These are phyloP conservation scores for Sarocladium kiliense DNA, from an alignment of 2,329 filamentous ascomycete species.

Conservation along the genomic window DNA sequence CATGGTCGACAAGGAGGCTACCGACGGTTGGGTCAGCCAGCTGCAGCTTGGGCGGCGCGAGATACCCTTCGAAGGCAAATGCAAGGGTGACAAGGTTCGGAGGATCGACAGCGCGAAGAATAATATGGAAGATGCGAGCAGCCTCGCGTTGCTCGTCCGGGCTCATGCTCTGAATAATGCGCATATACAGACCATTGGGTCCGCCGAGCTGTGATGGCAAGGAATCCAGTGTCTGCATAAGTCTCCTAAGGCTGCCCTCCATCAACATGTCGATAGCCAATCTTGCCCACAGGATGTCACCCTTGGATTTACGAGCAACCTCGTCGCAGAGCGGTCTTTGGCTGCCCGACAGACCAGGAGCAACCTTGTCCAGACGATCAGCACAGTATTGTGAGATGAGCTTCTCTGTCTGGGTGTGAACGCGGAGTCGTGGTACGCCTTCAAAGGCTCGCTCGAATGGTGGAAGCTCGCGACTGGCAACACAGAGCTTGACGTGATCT, in stretches of 20 bases:
- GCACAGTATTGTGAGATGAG: conserved; percentile 6
- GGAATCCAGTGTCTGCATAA: neutral
- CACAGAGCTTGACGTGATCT: conserved; percentile 6
- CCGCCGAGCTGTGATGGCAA: conserved; percentile 3
- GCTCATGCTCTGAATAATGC: conserved; percentile 8
- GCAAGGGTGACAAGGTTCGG: conserved; percentile 6
- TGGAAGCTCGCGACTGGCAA: conserved; percentile 6
- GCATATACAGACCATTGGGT: conserved; percentile 2
- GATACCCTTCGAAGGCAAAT: conserved; percentile 7
- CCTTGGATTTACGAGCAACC: conserved; percentile 5
- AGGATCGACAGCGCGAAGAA: neutral
- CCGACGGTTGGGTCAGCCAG: conserved; percentile 1
- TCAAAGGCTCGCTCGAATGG: conserved; percentile 6
- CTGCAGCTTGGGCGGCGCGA: conserved; percentile 5
- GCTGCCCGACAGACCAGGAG: conserved; percentile 2
- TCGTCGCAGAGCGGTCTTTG: conserved; percentile 4
- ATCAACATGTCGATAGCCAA: conserved; percentile 7
- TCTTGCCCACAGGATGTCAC: conserved; percentile 5
- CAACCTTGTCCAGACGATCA: conserved; percentile 5
- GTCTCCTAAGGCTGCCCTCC: conserved; percentile 1
- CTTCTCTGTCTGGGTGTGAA: conserved; percentile 7
- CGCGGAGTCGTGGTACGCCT: conserved; percentile 1
- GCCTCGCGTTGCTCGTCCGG: conserved; percentile 3
- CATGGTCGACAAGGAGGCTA: conserved; percentile 1
- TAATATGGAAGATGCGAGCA: conserved; percentile 7